Conservation (phyloP, 176 grass and related monocot species). For the Aegilops longissima region DNA sequence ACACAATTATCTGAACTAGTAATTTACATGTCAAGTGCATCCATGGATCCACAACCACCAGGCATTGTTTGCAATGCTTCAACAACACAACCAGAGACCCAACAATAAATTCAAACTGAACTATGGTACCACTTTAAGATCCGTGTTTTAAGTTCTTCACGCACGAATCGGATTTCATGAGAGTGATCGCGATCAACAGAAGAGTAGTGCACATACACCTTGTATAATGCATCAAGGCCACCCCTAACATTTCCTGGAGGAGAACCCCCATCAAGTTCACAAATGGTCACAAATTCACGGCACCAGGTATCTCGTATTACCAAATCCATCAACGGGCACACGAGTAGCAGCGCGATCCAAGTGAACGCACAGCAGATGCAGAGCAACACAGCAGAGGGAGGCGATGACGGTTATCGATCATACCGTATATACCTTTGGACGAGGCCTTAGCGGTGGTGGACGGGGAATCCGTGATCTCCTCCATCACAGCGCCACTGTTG, state of each 20-base stretch:
- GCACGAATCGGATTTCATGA: background rate
- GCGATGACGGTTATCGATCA: background rate
- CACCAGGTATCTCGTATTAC: background rate
- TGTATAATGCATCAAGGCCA: background rate
- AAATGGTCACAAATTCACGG: background rate
- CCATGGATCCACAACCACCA: background rate
- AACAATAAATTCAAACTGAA: background rate
- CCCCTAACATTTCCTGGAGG: background rate
- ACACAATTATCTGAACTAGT: background rate
- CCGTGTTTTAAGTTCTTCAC: background rate
- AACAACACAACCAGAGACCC: background rate
- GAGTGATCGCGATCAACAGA: background rate
- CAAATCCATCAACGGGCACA: background rate
- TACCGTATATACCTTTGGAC: constrained; percentile 60
- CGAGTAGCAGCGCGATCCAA: background rate
- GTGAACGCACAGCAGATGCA: background rate
- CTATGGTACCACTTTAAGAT: background rate
- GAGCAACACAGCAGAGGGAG: background rate
- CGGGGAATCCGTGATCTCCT: constrained; percentile 51
- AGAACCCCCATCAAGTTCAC: background rate
- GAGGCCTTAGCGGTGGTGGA: constrained; percentile 67
- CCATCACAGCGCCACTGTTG: constrained; percentile 53
- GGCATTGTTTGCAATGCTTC: background rate
- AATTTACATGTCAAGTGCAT: background rate
- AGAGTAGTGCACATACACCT: background rate